Evolutionary conservation across 2,329 filamentous ascomycete genomes (phyloP), one percentile per base, ranked within the genome.

Genomic region (Chaetomium sp.): DNA sequence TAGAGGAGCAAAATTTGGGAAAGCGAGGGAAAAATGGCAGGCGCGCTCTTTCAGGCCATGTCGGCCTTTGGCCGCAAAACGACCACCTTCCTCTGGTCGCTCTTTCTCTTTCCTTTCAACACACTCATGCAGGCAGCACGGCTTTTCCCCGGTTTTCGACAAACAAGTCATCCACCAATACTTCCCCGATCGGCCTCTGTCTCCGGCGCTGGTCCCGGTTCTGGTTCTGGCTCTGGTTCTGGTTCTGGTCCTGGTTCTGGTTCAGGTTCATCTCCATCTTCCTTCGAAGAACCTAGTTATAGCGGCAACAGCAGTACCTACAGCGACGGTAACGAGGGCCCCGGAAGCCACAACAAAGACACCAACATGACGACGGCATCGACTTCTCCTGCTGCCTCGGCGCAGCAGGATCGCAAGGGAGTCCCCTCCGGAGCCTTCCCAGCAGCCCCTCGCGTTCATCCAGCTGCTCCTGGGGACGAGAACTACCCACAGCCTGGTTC

Each of bases 51-150:
- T 53, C 40, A 55, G 46, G 58, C 59, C 43, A 45, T 61, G 35
- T 43, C 55, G 57, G 61, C 57, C 52, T 47, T 59, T 37, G 57
- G 60, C 56, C 62, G 59, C 53, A 60, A 60, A 52, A 59, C 63
- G 47, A 43, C 54, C 42, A 57, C 54, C 34, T 61, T 65, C 47
- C 47, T 66, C 52, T 61, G 59, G 55, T 61, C 61, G 43, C 52
- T 65, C 50, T 52, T 65, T 43, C 52, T 60, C 44, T 57, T 65
- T 41, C 50, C 64, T 38, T 54, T 61, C 51, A 56, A 60, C 42
- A 40, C 53, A 36, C 46, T 64, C 38, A 59, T 59, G 19, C 58
- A 53, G 36, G 56, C 54, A 19, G 33, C 64, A 33, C 55, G 50
- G n/a, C 38, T 54, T 10, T 53, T 65, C 32, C 56, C 56, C 38